Percentiles rank a stretch among this genome's conserved stretches.
Conservation (phyloP, 192 early-diverging fungal genomes). For the Coemansia sp. region DNA sequence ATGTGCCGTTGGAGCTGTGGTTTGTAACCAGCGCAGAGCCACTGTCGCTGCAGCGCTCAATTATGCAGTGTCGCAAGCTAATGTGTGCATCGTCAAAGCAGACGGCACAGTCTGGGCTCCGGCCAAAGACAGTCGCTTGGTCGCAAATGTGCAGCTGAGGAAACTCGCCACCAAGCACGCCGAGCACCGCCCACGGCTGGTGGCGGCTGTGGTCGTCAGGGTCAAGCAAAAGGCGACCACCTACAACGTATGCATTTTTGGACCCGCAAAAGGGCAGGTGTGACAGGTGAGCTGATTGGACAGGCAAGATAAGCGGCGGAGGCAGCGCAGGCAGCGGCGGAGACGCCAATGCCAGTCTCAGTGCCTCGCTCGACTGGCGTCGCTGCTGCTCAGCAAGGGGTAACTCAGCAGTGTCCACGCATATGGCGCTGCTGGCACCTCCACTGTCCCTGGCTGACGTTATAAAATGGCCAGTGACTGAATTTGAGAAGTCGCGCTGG, state of each 20-base stretch:
- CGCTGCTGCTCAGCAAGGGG: not conserved
- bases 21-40: constrained; percentile 18
- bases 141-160: constrained; percentile 21
- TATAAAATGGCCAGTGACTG: not conserved
- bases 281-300: constrained; percentile 28
- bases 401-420: not conserved
- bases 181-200: constrained; percentile 18
- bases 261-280: constrained; percentile 22
- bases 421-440: no score
- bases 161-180: constrained; percentile 18
- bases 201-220: not conserved
- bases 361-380: not conserved
- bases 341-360: not conserved
- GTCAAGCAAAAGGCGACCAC: constrained; percentile 23
- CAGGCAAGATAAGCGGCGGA: constrained; percentile 38
- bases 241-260: constrained; percentile 23
- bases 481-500: not conserved
- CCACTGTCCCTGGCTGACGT: not conserved
- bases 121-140: constrained; percentile 20
- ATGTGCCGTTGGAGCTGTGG: constrained; percentile 39
- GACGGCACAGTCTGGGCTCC: constrained; percentile 23
- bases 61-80: constrained; percentile 32
- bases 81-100: constrained; percentile 31
- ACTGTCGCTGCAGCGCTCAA: constrained; percentile 1
- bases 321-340: not conserved